Evolutionary conservation across 2,329 filamentous ascomycete genomes (phyloP), one percentile per base, ranked within the genome.

Genomic region (Cordyceps javanica): DNA sequence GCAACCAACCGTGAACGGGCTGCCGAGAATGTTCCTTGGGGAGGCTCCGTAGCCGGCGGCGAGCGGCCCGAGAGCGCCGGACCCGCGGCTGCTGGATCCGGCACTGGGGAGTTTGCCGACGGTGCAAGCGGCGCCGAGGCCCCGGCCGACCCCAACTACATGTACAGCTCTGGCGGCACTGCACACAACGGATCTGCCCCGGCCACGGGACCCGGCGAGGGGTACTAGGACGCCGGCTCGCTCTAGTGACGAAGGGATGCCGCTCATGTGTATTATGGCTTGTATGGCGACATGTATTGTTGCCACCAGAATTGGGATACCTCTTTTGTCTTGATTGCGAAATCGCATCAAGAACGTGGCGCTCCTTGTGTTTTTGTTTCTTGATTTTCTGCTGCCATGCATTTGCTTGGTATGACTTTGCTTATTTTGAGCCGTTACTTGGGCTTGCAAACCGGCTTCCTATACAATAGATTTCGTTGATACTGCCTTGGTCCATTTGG

Each of bases 161-260:
- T 83, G 66, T 85, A 84, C 65, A 70, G 70, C 30, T 71, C 74
- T n/a, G 79, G 82, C 11, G 79, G 82, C 63, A 67, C 75, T 36
- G 78, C 78, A 28, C 83, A 86, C 63, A 86, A 86, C 65, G 83
- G 83, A 38, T 57, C 55, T 30, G 55, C 55, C 10, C 23, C 55
- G 5, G 73, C 81, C n/a, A 70, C 73, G 25, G 70, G 75, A 3
- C 26, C 46, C 45, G 75, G 73, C 48, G 82, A 83, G 32, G 75
- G 75, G 49, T 85, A 82, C 67, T 82, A 76, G 51, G 19, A n/a
- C 68, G 45, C 54, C 60, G 61, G 26, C 8, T 34, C 30, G 51
- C 14, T 30, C 38, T 52, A 19, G 38, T 44, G 28, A 26, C 41
- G n/a, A 3, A 42, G 34, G 11, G 32, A 26, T 8, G 56, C 26